A percentile compares a stretch with the other conserved stretches of the same genome.
These are phyloP conservation scores for Plasmodium relictum DNA, from an alignment of 169 alveolate genomes.

Conservation along the genomic window DNA sequence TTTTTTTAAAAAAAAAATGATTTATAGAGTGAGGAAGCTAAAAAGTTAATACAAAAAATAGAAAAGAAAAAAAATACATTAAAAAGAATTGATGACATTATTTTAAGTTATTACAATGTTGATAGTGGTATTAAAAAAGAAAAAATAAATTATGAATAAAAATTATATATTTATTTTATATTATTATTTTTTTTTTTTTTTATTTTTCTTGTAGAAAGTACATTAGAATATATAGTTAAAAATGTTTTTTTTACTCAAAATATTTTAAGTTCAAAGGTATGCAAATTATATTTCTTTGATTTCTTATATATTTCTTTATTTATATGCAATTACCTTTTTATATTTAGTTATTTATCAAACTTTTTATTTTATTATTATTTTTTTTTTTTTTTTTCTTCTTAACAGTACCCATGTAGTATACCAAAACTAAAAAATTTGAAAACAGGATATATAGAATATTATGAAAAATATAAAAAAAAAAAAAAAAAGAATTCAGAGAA, in stretches of 20 bases:
- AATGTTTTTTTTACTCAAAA: conserved; percentile 66
- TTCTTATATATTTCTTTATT: background rate
- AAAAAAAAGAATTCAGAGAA: conserved; percentile 38
- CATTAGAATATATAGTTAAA: conserved; percentile 75
- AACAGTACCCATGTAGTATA: conserved; percentile 74
- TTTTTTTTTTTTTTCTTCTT: too few species aligned
- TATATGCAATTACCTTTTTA: background rate
- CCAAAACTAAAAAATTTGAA: conserved; percentile 71
- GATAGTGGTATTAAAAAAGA: conserved; percentile 63
- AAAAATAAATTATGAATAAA: conserved; percentile 4
- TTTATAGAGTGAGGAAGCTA: conserved; percentile 81
- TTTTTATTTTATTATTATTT: background rate
- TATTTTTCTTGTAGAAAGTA: conserved; percentile 44
- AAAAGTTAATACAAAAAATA: conserved; percentile 71
- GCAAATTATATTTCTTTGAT: background rate
- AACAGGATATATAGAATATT: conserved; percentile 75
- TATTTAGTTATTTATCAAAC: background rate
- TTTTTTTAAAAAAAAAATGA: background rate
- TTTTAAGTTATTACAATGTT: conserved; percentile 79
- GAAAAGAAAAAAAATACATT: conserved; percentile 80
- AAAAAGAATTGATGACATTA: conserved; percentile 79
- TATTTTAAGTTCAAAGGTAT: conserved; percentile 56
- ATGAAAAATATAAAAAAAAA: conserved; percentile 50
- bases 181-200: conserved; percentile 1
- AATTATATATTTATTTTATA: background rate